phyloP scores from a whole-genome alignment of 164 flowering plant species.

The Sedum album region DNA sequence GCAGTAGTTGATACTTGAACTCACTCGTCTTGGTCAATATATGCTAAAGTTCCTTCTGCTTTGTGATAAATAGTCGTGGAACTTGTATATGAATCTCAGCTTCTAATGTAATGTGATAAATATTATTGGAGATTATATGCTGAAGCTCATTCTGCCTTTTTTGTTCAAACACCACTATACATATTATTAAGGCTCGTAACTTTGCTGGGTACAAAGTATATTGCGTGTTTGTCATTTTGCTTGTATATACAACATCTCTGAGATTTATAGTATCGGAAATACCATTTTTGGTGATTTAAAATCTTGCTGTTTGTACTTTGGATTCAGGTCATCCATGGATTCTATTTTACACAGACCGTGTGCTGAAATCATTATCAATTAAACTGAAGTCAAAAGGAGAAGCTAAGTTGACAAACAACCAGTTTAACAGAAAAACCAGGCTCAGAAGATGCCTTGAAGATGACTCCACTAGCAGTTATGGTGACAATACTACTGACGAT shows the following conservation, averaged over 20 bases:
- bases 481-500: conserved; percentile 23
- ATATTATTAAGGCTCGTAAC: too few species aligned
- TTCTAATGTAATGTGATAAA: too few species aligned
- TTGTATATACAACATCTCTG: neutral
- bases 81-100: too few species aligned
- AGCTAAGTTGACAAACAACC: conserved; percentile 16
- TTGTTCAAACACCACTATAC: neutral
- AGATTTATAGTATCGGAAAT: neutral
- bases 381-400: conserved; percentile 41
- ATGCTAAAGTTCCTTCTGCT: too few species aligned
- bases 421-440: conserved; percentile 15
- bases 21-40: neutral
- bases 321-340: conserved; percentile 92
- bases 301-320: neutral
- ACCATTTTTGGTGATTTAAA: too few species aligned
- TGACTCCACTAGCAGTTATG: conserved; percentile 17
- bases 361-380: conserved; percentile 38
- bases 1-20: neutral
- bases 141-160: neutral
- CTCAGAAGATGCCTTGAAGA: conserved; percentile 11
- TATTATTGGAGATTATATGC: neutral
- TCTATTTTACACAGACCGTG: conserved; percentile 63
- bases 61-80: too few species aligned
- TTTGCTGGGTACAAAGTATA: too few species aligned
- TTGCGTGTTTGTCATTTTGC: neutral